phyloP scores from a whole-genome alignment of 345 rosid species.

The Eucalyptus viminalis region DNA sequence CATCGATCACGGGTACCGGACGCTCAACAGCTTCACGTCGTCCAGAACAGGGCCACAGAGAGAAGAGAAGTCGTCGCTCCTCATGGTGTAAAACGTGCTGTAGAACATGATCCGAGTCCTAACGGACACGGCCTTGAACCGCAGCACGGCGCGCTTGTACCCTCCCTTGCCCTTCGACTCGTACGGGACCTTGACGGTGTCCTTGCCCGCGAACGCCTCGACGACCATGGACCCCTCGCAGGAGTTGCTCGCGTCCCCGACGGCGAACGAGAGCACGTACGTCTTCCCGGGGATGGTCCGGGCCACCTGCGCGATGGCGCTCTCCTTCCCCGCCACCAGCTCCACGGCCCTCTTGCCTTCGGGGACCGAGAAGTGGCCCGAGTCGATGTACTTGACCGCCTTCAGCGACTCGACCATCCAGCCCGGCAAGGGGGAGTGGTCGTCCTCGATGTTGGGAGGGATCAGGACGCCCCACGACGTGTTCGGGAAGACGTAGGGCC shows the following conservation, averaged over 20 bases:
- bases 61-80: constrained; percentile 56
- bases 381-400: constrained; percentile 78
- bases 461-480: constrained; percentile 63
- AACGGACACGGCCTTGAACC: constrained; percentile 31
- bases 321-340: constrained; percentile 80
- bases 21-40: constrained; percentile 50
- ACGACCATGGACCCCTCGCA: constrained; percentile 66
- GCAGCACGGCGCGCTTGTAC: constrained; percentile 34
- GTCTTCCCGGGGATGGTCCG: constrained; percentile 35
- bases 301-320: constrained; percentile 66
- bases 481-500: constrained; percentile 66
- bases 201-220: constrained; percentile 63
- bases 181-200: constrained; percentile 45
- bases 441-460: constrained; percentile 75
- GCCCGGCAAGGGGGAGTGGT: constrained; percentile 64
- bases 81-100: constrained; percentile 68
- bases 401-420: constrained; percentile 86
- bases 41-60: constrained; percentile 81
- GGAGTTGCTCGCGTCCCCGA: constrained; percentile 64
- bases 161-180: constrained; percentile 67
- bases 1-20: constrained; percentile 9
- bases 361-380: constrained; percentile 52
- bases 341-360: constrained; percentile 60
- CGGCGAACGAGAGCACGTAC: constrained; percentile 47
- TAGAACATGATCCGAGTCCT: constrained; percentile 55